phyloP scores from a whole-genome alignment of 495 filamentous ascomycete genomes.

The Penicillium odoratum region DNA sequence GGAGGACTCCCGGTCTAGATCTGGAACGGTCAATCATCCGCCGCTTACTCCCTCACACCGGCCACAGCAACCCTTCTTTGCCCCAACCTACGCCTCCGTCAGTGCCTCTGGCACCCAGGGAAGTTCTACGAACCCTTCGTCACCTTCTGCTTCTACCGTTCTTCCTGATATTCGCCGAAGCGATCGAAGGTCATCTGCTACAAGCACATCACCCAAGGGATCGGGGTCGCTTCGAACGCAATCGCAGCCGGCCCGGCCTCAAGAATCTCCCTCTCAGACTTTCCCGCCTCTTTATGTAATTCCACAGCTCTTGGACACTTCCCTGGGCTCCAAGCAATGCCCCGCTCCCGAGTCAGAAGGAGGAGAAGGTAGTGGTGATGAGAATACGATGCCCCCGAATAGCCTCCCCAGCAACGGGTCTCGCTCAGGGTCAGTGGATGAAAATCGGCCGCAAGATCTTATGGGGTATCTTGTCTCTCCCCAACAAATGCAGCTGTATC shows the following conservation, averaged over 20 bases:
- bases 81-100: constrained; percentile 48
- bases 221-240: constrained; percentile 60
- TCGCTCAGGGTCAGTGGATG: constrained; percentile 45
- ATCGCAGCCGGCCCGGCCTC: constrained; percentile 62
- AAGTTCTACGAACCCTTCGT: constrained; percentile 62
- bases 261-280: constrained; percentile 44
- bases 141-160: constrained; percentile 54
- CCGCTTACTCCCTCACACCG: constrained; percentile 48
- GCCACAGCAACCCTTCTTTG: constrained; percentile 49
- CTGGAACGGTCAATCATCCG: constrained; percentile 47
- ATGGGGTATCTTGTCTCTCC: constrained; percentile 65
- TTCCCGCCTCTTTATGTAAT: constrained; percentile 42
- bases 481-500: constrained; percentile 50
- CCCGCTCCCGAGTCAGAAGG: constrained; percentile 36
- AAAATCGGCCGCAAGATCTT: constrained; percentile 57
- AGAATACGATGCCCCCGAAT: constrained; percentile 42
- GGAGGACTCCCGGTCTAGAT: constrained; percentile 42
- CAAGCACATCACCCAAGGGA: constrained; percentile 50
- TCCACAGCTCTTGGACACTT: constrained; percentile 33
- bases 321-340: constrained; percentile 36
- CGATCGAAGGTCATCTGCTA: constrained; percentile 55
- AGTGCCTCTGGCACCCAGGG: constrained; percentile 44
- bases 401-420: constrained; percentile 39
- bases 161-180: constrained; percentile 59
- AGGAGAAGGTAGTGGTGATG: constrained; percentile 41